Percentiles rank a stretch among this genome's conserved stretches.
Conservation (phyloP, 2,329 filamentous ascomycete species). For the Colletotrichum limetticola region DNA sequence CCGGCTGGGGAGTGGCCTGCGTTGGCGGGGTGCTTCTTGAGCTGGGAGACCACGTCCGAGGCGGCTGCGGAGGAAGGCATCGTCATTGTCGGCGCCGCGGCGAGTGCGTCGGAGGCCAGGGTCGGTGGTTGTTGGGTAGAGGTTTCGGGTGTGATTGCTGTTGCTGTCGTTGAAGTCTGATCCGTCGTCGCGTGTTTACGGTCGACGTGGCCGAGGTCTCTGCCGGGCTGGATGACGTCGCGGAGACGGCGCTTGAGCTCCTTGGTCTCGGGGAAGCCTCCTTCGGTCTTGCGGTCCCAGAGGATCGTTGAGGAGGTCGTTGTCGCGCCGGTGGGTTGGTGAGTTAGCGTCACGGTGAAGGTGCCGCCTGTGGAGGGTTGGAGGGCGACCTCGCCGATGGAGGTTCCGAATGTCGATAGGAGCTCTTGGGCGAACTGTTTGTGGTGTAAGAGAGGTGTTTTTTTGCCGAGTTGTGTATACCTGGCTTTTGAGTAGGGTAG, state of each 20-base stretch:
- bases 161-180: background rate
- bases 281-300: slow-evolving; percentile 89
- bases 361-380: slow-evolving; percentile 86
- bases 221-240: slow-evolving; percentile 81
- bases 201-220: slow-evolving; percentile 86
- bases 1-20: background rate
- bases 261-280: slow-evolving; percentile 95
- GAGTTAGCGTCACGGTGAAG: slow-evolving; percentile 78
- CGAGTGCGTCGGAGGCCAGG: background rate
- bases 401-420: slow-evolving; percentile 87
- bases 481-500: background rate
- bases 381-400: slow-evolving; percentile 87
- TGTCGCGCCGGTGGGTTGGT: slow-evolving; percentile 34
- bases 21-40: slow-evolving; percentile 26
- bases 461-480: background rate
- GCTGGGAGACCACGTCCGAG: slow-evolving; percentile 15
- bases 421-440: slow-evolving; percentile 96
- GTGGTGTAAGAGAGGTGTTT: slow-evolving; percentile 18
- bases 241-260: slow-evolving; percentile 86
- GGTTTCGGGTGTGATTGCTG: background rate
- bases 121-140: background rate
- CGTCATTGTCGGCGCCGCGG: background rate
- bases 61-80: slow-evolving; percentile 7
- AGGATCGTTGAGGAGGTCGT: slow-evolving; percentile 65
- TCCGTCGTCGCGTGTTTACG: slow-evolving; percentile 49